Percentiles rank a stretch among this genome's conserved stretches.
These are phyloP conservation scores for Mayamaea pseudoterrestris DNA, from an alignment of 108 stramenopile species.

Conservation along the genomic window DNA sequence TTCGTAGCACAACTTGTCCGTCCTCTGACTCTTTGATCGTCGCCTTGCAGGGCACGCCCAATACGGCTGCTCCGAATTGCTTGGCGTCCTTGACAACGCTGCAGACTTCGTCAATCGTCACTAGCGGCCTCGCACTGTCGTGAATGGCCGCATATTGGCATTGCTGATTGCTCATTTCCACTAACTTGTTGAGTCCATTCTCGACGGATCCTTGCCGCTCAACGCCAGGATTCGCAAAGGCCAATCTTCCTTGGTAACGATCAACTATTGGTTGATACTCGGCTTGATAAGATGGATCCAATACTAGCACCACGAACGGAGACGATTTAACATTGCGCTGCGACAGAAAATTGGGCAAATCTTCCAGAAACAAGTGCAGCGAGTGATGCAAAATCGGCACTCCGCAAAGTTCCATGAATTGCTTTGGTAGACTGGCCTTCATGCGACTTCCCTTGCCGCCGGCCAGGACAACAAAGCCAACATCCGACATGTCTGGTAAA, in stretches of 20 bases:
- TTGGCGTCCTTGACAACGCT: slow-evolving; percentile 64
- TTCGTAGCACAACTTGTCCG: slow-evolving; percentile 58
- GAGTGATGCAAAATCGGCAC: slow-evolving; percentile 82
- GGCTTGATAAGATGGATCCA: slow-evolving; percentile 80
- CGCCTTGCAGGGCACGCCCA: slow-evolving; percentile 94
- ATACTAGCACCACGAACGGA: slow-evolving; percentile 69
- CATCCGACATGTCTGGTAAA: slow-evolving; percentile 46
- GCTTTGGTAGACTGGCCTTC: slow-evolving; percentile 89
- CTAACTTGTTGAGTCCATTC: slow-evolving; percentile 67
- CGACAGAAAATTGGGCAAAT: slow-evolving; percentile 32
- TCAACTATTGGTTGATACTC: slow-evolving; percentile 65
- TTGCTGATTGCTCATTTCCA: slow-evolving; percentile 23
- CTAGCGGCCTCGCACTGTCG: slow-evolving; percentile 87
- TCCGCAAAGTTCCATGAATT: slow-evolving; percentile 70
- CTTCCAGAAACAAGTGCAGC: slow-evolving; percentile 76
- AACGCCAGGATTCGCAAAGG: slow-evolving; percentile 85
- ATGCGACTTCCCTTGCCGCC: slow-evolving; percentile 92
- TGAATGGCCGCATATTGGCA: slow-evolving; percentile 77
- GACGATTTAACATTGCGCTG: slow-evolving; percentile 21
- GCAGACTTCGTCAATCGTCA: slow-evolving; percentile 69
- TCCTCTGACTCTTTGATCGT: slow-evolving; percentile 90
- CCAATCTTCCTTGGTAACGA: slow-evolving; percentile 36
- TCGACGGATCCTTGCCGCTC: slow-evolving; percentile 91
- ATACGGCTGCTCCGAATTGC: slow-evolving; percentile 76
- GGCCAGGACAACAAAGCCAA: slow-evolving; percentile 82